Conservation (phyloP, 2,329 filamentous ascomycete species). For the Neonectria sp. region DNA sequence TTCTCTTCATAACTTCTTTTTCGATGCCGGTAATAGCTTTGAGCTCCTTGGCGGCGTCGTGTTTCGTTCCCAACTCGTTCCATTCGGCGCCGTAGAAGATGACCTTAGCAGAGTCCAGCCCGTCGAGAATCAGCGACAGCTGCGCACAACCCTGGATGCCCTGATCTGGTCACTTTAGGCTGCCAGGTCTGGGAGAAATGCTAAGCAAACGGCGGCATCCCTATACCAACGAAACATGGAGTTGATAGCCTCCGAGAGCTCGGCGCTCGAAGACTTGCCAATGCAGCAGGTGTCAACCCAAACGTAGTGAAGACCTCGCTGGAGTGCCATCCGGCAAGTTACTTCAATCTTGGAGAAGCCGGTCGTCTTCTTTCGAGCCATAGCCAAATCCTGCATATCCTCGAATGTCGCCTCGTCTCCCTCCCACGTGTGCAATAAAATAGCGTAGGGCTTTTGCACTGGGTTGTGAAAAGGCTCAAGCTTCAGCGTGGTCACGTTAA, state of each 20-base stretch:
- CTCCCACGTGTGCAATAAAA: neutral
- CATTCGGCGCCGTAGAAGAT: neutral
- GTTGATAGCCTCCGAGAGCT: neutral
- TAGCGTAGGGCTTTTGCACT: neutral
- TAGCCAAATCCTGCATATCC: neutral
- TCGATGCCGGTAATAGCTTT: neutral
- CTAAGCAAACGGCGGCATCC: neutral
- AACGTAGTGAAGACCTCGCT: neutral
- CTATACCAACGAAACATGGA: constrained; percentile 6
- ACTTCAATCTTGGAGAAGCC: neutral
- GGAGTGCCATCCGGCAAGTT: neutral
- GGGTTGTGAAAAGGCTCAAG: neutral
- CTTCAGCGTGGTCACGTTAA: neutral
- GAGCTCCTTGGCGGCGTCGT: neutral
- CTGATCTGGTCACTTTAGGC: neutral
- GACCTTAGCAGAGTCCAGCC: neutral
- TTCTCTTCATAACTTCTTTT: neutral
- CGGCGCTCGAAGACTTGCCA: constrained; percentile 5
- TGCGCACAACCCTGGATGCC: neutral
- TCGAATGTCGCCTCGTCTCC: neutral
- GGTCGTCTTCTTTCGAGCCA: neutral
- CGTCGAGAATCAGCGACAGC: neutral
- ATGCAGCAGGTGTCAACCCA: constrained; percentile 7
- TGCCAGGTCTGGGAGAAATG: neutral
- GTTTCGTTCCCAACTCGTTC: neutral